A percentile compares a stretch with the other conserved stretches of the same genome.
These are phyloP conservation scores for Termitomyces sp. DNA, from an alignment of 768 basidiomycete species.

Conservation along the genomic window DNA sequence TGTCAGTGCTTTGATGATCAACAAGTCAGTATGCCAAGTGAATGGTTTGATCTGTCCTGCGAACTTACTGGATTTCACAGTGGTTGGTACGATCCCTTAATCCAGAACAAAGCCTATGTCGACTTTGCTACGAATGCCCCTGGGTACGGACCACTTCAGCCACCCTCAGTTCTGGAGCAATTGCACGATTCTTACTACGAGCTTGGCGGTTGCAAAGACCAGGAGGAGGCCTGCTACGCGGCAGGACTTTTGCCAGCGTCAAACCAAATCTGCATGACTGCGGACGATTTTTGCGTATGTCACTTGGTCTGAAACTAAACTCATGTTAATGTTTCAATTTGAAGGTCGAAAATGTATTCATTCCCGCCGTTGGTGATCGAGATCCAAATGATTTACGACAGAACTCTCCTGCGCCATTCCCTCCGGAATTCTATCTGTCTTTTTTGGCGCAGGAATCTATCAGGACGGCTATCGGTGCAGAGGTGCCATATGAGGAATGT, in stretches of 20 bases:
- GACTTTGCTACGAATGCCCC: constrained; percentile 61
- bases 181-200: constrained; percentile 50
- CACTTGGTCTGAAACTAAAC: background rate
- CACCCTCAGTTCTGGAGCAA: constrained; percentile 37
- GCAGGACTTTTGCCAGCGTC: constrained; percentile 47
- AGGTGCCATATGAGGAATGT: constrained; percentile 47
- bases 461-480: constrained; percentile 43
- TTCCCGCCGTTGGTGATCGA: constrained; percentile 48
- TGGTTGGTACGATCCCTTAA: constrained; percentile 64
- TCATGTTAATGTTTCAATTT: background rate
- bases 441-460: constrained; percentile 34
- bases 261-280: constrained; percentile 44
- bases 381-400: constrained; percentile 60
- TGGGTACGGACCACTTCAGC: constrained; percentile 63
- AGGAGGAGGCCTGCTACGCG: constrained; percentile 53
- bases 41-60: background rate
- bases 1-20: constrained; percentile 63
- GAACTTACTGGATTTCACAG: constrained; percentile 25
- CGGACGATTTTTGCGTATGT: constrained; percentile 56
- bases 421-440: constrained; percentile 52
- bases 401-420: constrained; percentile 49
- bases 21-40: constrained; percentile 38
- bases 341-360: constrained; percentile 44
- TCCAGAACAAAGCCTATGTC: constrained; percentile 60
- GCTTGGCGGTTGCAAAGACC: constrained; percentile 48